Evolutionary conservation across 495 filamentous ascomycete genomes (phyloP).

Genomic region (Penicillium paxilli): DNA sequence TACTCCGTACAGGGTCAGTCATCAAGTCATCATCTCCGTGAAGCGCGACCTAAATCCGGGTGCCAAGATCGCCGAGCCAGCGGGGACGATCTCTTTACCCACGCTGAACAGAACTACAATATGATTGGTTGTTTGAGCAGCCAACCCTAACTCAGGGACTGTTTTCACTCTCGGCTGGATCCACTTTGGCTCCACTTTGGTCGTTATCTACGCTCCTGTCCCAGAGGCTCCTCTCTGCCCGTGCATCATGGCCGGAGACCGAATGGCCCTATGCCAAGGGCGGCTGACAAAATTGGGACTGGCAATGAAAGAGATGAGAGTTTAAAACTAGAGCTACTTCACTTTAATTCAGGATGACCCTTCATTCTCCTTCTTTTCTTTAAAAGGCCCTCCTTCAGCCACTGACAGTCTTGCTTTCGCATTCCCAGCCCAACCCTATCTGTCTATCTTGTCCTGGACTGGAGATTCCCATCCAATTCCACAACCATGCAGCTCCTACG

Average conservation of each 20-base stretch:
- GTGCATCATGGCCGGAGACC: background rate
- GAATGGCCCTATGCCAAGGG: background rate
- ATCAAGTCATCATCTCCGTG: background rate
- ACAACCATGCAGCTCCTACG: background rate
- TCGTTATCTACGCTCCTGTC: background rate
- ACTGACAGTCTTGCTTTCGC: background rate
- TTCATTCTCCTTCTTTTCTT: background rate
- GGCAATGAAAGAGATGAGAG: too few relatives aligned
- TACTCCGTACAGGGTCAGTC: too few relatives aligned
- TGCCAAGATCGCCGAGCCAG: background rate
- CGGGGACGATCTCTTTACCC: background rate
- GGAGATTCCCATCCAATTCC: background rate
- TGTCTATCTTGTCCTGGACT: background rate
- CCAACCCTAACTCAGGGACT: background rate
- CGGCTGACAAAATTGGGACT: too few relatives aligned
- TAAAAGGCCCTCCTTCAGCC: background rate
- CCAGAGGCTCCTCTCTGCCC: background rate
- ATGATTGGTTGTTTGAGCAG: too few relatives aligned
- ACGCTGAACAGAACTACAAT: background rate
- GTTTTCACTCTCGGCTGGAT: background rate
- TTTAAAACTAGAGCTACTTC: too few relatives aligned
- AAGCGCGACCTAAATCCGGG: background rate
- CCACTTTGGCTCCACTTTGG: background rate
- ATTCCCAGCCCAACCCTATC: background rate
- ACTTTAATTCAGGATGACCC: background rate